Evolutionary conservation across 2,329 filamentous ascomycete species (phyloP), one percentile per base, ranked within the genome.

Genomic region (Verticillium nubilum): DNA sequence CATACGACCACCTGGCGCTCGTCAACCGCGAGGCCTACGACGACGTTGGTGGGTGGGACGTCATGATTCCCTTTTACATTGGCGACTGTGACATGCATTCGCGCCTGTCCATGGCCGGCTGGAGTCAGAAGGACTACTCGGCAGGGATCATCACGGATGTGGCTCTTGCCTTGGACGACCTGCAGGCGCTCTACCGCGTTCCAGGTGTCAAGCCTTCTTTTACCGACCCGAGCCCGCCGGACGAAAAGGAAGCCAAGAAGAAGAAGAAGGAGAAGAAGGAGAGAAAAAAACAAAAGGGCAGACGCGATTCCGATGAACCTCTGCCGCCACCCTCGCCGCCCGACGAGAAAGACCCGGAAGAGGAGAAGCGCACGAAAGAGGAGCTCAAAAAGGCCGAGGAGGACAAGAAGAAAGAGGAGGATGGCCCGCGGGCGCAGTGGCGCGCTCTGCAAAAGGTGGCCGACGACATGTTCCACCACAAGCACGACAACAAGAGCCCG

Each of bases 51-150:
- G 80, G 76, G 0, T 86, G 83, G 81, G 84, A 86, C 65, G 79
- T 79, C 0, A 70, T 81, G 60, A 85, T 87, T 47, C 80, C 83
- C 0, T 86, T 80, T 65, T 86, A 86, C 67, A 75, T 78, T 61
- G 82, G 78, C 33, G 83, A 86, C 65, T 86, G 81, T 69, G 82
- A 85, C 66, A 78, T 81, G 73, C 80, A 84, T 64, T 70, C 71
- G 6, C 74, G 81, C 3, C 63, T 83, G n/a, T 60, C 64, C 5
- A 81, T 82, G 78, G 70, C 67, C 15, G 73, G 76, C 4, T 79
- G 76, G 72, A 74, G 69, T 5, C 76, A 74, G 58, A 63, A 66
- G 5, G 74, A 79, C 53, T 69, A 63, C 1, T 69, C 68, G 5
- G 74, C 72, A 3, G 79, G 76, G 15, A 71, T 78, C 29, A 71